Base-by-base conservation (phyloP, 805 yeast species). In the Wickerhamiella siamensis region DNA sequence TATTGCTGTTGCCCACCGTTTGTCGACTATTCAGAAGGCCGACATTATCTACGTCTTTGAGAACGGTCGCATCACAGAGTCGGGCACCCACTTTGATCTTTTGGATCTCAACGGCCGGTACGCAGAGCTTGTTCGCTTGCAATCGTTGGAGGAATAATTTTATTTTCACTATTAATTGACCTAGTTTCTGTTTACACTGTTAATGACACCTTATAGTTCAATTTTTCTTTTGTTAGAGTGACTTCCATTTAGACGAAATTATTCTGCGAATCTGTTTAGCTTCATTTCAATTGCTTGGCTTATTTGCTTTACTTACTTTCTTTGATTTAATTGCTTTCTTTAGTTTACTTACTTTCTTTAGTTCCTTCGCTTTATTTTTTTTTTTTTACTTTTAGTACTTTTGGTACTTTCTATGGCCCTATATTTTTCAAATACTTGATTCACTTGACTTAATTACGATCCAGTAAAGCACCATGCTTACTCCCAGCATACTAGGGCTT, bases 1-100 rank as follows among this genome's bases (percentile, higher is more conserved):
- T 31, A 64, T 83, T 50, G 83, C 93, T 50, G 81, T 83, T 59
- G 94, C 94, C 4, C 94, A 83, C 61, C 67, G 94, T 49, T 66
- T 83, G 62, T 73, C 75, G 45, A 78, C 87, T 0, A 79, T 80
- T 46, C 66, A 69, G 45, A 69, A 71, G 46, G 77, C 93, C 0
- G 71, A 74, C 42, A 65, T 66, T 41, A 78, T 83, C 27, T 70
- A 71, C 41, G 74, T 79, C 43, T 61, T 83, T 44, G 70, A 71
- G 39, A 60, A 66, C 39, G 94, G 94, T 16, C 59, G 60, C 38
- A 72, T 83, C 38, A 59, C 66, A 2, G 94, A 83, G 55, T 51
- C 62, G 6, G 81, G 83, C 10, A 62, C 66, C 5, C 79, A 70
- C 54, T 54, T 61, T 5, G 69, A 70, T 38, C 67, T 75, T 15